Evolutionary conservation across 768 basidiomycete genomes (phyloP).

Genomic region (Mycena latifolia): DNA sequence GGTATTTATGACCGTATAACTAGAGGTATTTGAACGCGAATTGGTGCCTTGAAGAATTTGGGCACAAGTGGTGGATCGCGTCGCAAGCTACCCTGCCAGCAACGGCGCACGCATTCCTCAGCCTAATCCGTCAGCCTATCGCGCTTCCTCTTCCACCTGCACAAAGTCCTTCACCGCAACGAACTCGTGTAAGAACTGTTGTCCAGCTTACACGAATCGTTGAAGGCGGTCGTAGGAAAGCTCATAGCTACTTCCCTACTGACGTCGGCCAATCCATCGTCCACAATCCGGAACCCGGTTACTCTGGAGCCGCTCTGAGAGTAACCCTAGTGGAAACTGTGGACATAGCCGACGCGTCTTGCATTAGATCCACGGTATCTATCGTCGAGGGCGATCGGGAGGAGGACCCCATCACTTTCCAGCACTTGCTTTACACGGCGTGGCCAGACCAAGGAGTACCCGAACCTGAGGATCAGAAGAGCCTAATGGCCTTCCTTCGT

Average conservation of each 20-base stretch:
- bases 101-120: slow-evolving; percentile 84
- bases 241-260: slow-evolving; percentile 81
- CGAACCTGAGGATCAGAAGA: slow-evolving; percentile 65
- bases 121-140: slow-evolving; percentile 67
- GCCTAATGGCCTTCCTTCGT: slow-evolving; percentile 69
- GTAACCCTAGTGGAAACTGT: slow-evolving; percentile 67
- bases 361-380: slow-evolving; percentile 71
- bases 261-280: slow-evolving; percentile 65
- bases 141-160: slow-evolving; percentile 42
- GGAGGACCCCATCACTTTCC: slow-evolving; percentile 61
- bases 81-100: slow-evolving; percentile 82
- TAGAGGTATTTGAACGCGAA: slow-evolving; percentile 84
- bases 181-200: slow-evolving; percentile 73
- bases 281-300: slow-evolving; percentile 59
- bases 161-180: slow-evolving; percentile 31
- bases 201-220: slow-evolving; percentile 84
- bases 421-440: slow-evolving; percentile 77
- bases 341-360: slow-evolving; percentile 67
- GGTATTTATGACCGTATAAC: background rate
- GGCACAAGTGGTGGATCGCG: slow-evolving; percentile 87
- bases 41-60: slow-evolving; percentile 83
- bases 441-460: slow-evolving; percentile 95
- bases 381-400: slow-evolving; percentile 47
- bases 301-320: slow-evolving; percentile 57
- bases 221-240: slow-evolving; percentile 81